Evolutionary conservation across 371 early-diverging fungal genomes (phyloP).

Genomic region (Blakeslea trispora): DNA sequence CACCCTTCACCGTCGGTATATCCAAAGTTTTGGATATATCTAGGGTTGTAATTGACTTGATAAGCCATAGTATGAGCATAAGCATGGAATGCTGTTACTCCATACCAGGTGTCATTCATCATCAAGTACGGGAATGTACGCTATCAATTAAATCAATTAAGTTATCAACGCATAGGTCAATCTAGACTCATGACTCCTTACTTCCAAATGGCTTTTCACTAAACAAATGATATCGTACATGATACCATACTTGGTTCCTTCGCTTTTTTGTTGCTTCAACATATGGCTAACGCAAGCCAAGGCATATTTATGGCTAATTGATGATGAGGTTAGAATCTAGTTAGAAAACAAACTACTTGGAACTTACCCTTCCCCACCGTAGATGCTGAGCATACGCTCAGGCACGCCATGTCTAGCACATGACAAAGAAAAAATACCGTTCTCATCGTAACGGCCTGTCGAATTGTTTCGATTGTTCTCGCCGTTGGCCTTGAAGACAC

Average conservation of each 20-base stretch:
- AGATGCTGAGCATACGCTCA: conserved; percentile 5
- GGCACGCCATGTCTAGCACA: conserved; percentile 13
- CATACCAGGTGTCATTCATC: neutral
- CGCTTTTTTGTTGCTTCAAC: too few relatives aligned
- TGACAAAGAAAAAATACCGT: conserved; percentile 2
- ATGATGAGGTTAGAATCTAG: too few relatives aligned
- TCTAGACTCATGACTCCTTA: too few relatives aligned
- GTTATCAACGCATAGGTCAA: too few relatives aligned
- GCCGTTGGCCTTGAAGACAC: too few relatives aligned
- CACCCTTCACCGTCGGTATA: conserved; percentile 11
- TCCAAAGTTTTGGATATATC: conserved; percentile 6
- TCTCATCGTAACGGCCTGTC: neutral
- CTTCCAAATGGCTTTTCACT: too few relatives aligned
- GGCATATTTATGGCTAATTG: too few relatives aligned
- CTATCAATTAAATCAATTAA: neutral
- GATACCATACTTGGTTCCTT: too few relatives aligned
- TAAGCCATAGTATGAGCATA: conserved; percentile 11
- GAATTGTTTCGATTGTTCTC: too few relatives aligned
- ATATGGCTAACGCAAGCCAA: too few relatives aligned
- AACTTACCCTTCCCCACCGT: neutral
- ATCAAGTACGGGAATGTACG: neutral
- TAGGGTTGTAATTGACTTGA: conserved; percentile 13
- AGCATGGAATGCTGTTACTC: conserved; percentile 10
- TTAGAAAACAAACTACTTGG: too few relatives aligned
- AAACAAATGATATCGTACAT: too few relatives aligned